These are phyloP conservation scores for Haplosporangium gracile DNA, from an alignment of 192 early-diverging fungal genomes.

Conservation along the genomic window DNA sequence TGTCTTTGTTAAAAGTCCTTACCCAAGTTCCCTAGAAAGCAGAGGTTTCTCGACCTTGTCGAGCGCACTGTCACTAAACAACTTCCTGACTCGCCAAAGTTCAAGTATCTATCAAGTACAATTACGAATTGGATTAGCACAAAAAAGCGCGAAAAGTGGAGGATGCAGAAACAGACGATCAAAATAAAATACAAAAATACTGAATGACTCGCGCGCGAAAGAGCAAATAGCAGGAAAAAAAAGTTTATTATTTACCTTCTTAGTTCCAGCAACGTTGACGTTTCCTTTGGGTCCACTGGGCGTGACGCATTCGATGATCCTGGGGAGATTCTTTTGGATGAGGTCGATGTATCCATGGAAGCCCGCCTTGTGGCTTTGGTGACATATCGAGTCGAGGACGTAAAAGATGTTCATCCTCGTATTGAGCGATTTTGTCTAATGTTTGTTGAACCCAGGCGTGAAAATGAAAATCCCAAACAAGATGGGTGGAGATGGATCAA, in stretches of 20 bases:
- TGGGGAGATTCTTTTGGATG: constrained; percentile 56
- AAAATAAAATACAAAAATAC: not conserved
- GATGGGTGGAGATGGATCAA: not conserved
- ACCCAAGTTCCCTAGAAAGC: constrained; percentile 55
- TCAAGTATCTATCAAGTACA: constrained; percentile 32
- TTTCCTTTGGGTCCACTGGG: constrained; percentile 62
- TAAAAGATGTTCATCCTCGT: constrained; percentile 70
- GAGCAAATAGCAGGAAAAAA: not conserved
- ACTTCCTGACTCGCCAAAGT: constrained; percentile 18
- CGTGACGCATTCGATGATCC: constrained; percentile 60
- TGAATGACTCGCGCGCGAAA: not conserved
- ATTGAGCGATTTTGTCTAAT: constrained; percentile 61
- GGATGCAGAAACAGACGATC: not conserved
- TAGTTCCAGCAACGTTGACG: constrained; percentile 66
- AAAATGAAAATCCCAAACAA: too few relatives aligned
- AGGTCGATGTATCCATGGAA: constrained; percentile 66
- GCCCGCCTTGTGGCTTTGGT: constrained; percentile 58
- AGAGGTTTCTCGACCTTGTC: constrained; percentile 58
- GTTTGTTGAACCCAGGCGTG: constrained; percentile 6
- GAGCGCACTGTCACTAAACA: constrained; percentile 33
- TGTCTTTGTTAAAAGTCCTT: not conserved
- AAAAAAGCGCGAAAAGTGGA: not conserved
- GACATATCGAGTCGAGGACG: constrained; percentile 67
- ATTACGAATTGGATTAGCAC: not conserved
- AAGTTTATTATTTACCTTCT: constrained; percentile 52